Evolutionary conservation across 352 stramenopile species (phyloP), one percentile per base, ranked within the genome.

Genomic region (Phytophthora litchii): DNA sequence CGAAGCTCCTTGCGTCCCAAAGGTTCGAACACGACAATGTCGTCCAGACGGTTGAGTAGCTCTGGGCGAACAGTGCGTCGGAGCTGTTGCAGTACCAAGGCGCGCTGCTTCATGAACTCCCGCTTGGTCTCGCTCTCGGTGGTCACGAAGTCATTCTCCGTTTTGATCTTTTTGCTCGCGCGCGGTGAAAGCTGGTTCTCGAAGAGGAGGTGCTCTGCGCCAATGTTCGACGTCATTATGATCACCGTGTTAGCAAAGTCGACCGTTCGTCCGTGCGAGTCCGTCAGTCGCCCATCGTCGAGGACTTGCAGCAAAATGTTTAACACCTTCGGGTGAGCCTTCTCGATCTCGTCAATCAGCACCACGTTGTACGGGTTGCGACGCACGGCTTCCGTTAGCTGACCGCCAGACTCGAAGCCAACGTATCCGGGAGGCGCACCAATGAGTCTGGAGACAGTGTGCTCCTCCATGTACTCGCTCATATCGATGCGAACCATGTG

Each of bases 301-400:
- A 99, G 74, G 8, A 99, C 72, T 77, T 99, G 97, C 7, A 99
- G 70, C 36, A 99, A 60, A 55, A 99, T 80, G 47, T 98, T 99
- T 32, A 99, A 81, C 32, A 99, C 95, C 54, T 98, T 92, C 8
- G 74, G 76, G 64, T 99, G 96, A 5, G 97, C 97, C 70, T 99
- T 99, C 74, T 99, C 97, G 29, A 99, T 96, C 65, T 99, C 96
- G 63, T 99, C 97, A 54, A 99, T 85, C 29, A 99, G 74, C 5
- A 99, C 86, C 43, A 99, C 96, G 16, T 97, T 97, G 76, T 99
- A 99, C 25, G 96, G 96, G 29, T 96, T 92, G 42, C 94, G 78
- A 13, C 97, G 91, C 17, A 99, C 94, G 6, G 95, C 92, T 66
- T 99, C 97, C 0, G 96, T 99, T 16, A 99, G 62, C 57, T 99